Evolutionary conservation across 371 early-diverging fungal genomes (phyloP), one percentile per base, ranked within the genome.

Genomic region (Lichtheimia hyalospora): DNA sequence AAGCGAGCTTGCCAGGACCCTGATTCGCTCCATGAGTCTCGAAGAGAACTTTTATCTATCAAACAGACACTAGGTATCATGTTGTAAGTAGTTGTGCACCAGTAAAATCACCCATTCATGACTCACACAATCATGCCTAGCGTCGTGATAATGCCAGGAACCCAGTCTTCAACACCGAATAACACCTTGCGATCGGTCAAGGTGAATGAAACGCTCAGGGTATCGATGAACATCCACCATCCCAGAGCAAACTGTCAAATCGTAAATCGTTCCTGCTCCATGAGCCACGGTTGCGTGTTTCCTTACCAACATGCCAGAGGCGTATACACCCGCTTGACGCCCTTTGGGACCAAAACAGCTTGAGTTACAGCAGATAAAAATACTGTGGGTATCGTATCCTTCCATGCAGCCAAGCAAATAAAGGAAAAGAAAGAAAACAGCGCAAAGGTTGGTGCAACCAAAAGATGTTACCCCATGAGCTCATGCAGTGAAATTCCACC

Each of bases 201-300:
- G 12, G 43, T 62, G 46, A 62, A 62, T 23, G 77, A 65, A 15
- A 66, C 71, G 15, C 76, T 75, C 28, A 77, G 52, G 14, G 85
- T 89, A 62, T 92, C 92, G 39, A 92, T 81, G 66, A 92, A 92
- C 46, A 83, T 60, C 92, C 92, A 92, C 91, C 92, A 92, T 7
- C 84, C 91, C 13, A 92, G n/a, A 2, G 91, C 87, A 75, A 92
- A 92, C 89, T 87, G 66, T 53, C 13, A 54, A 51, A 52, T 13
- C 3, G 18, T n/a, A 43, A 63, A 20, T 41, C 23, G 3, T 10
- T 40, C 10, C 13, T 16, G n/a, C 3, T 43, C 4, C 12, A 24
- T 34, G 41, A 21, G 14, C 40, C 10, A 15, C 5, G 5, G 23
- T 28, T 12, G 16, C n/a, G 7, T 28, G 2, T 34, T 16, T 7